These are phyloP conservation scores for Mycena leptocephala DNA, from an alignment of 768 basidiomycete species.

Conservation along the genomic window DNA sequence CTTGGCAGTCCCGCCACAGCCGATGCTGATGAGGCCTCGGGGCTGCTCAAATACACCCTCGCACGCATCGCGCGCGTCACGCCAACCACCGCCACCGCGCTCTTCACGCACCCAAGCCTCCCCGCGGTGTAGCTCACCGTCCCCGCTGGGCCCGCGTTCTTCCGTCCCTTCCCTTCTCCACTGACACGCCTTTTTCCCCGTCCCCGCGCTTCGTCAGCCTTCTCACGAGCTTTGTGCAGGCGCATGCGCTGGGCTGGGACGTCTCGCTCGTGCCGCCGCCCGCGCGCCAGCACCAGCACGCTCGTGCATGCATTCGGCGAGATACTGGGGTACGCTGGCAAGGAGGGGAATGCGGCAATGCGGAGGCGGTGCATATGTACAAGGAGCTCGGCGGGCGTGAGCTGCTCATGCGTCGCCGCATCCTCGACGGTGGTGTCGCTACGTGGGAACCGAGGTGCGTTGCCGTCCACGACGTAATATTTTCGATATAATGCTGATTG, in stretches of 20 bases:
- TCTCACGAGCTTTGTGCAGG: slow-evolving; percentile 73
- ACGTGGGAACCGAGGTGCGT: slow-evolving; percentile 74
- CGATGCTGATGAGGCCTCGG: slow-evolving; percentile 58
- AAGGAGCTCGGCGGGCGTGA: slow-evolving; percentile 80
- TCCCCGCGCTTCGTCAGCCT: slow-evolving; percentile 70
- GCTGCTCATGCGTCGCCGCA: slow-evolving; percentile 73
- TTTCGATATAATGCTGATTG: neutral
- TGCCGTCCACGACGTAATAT: neutral
- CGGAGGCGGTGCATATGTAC: slow-evolving; percentile 75
- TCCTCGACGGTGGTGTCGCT: slow-evolving; percentile 72
- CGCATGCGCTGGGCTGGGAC: slow-evolving; percentile 78
- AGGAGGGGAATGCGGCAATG: no score
- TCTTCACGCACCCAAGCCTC: slow-evolving; percentile 55
- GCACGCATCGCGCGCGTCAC: slow-evolving; percentile 58
- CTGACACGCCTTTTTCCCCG: slow-evolving; percentile 58
- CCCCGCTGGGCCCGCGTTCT: slow-evolving; percentile 63
- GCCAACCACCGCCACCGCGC: slow-evolving; percentile 57
- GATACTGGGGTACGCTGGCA: slow-evolving; percentile 72
- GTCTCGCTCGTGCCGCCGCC: slow-evolving; percentile 75
- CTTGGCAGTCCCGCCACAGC: slow-evolving; percentile 65
- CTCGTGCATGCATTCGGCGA: slow-evolving; percentile 70
- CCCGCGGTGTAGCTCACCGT: slow-evolving; percentile 55
- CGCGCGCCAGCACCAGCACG: slow-evolving; percentile 70
- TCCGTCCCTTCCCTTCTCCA: slow-evolving; percentile 63
- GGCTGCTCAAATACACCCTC: slow-evolving; percentile 69